Evolutionary conservation across 1,284 basidiomycete genomes (phyloP).

Genomic region (Ustilago crameri): DNA sequence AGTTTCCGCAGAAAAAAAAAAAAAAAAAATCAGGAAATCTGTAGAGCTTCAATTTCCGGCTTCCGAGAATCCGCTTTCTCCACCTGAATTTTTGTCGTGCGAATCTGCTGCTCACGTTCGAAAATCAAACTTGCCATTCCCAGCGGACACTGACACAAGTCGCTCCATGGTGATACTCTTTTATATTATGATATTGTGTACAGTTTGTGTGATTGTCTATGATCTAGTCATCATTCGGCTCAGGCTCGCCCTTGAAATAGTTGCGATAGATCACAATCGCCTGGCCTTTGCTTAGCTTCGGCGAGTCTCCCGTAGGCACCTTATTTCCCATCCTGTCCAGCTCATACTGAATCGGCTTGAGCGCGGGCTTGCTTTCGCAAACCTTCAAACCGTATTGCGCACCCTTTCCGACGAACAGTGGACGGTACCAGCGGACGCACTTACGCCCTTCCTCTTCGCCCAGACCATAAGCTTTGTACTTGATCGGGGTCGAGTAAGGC

Average conservation of each 20-base stretch:
- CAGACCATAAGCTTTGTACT: slow-evolving; percentile 1
- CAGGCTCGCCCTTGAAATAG: slow-evolving; percentile 45
- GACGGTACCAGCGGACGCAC: slow-evolving; percentile 44
- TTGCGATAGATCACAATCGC: slow-evolving; percentile 44
- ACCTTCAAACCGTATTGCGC: slow-evolving; percentile 28
- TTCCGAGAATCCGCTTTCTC: slow-evolving; percentile 4
- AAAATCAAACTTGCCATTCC: too few species aligned
- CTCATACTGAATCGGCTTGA: slow-evolving; percentile 39
- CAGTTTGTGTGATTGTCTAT: neutral
- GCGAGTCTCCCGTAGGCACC: slow-evolving; percentile 32
- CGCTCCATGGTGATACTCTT: too few species aligned
- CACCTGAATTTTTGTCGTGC: slow-evolving; percentile 10
- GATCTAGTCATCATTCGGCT: slow-evolving; percentile 37
- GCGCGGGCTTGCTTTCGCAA: slow-evolving; percentile 22
- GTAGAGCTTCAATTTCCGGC: neutral
- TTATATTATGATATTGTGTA: neutral
- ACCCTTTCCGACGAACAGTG: slow-evolving; percentile 40
- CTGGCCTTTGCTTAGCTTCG: slow-evolving; percentile 41
- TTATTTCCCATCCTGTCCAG: slow-evolving; percentile 45
- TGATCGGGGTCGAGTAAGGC: slow-evolving; percentile 35
- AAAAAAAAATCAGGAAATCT: slow-evolving; percentile 18
- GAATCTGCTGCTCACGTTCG: neutral
- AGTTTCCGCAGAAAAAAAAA: neutral
- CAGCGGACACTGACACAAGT: neutral
- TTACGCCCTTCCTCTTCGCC: slow-evolving; percentile 11